phyloP scores from a whole-genome alignment of 140 eudicot genomes.

The Oenanthe javanica region DNA sequence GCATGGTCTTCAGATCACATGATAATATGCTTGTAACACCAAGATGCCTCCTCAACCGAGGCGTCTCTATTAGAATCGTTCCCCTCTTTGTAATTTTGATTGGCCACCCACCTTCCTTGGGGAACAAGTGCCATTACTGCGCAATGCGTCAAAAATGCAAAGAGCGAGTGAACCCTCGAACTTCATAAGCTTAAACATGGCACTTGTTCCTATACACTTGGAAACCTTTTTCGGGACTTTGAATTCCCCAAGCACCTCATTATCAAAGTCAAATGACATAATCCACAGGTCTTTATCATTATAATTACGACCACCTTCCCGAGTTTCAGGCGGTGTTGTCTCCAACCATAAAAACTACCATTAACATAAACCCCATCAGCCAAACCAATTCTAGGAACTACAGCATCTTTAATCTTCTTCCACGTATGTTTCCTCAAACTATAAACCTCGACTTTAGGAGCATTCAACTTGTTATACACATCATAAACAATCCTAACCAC shows the following conservation, averaged over 20 bases:
- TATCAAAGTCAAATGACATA: neutral
- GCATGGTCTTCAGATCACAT: neutral
- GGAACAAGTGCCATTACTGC: neutral
- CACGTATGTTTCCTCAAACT: neutral
- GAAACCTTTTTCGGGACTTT: neutral
- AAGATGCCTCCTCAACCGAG: neutral
- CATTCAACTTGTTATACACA: neutral
- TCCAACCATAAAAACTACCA: neutral
- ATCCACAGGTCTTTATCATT: neutral
- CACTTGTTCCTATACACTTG: neutral
- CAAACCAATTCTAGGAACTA: neutral
- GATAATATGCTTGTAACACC: neutral
- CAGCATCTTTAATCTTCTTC: neutral
- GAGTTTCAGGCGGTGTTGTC: no score
- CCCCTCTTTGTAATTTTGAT: neutral
- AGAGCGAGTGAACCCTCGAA: neutral
- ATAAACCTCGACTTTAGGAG: neutral
- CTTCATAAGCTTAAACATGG: neutral
- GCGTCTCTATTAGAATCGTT: neutral
- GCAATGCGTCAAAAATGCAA: neutral
- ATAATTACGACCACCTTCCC: no score
- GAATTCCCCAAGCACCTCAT: neutral
- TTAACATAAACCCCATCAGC: neutral
- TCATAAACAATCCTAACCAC: neutral
- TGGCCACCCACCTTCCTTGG: neutral